A percentile compares a stretch with the other conserved stretches of the same genome.
Conservation (phyloP, 331 rosid genomes). For the Dryas integrifolia region DNA sequence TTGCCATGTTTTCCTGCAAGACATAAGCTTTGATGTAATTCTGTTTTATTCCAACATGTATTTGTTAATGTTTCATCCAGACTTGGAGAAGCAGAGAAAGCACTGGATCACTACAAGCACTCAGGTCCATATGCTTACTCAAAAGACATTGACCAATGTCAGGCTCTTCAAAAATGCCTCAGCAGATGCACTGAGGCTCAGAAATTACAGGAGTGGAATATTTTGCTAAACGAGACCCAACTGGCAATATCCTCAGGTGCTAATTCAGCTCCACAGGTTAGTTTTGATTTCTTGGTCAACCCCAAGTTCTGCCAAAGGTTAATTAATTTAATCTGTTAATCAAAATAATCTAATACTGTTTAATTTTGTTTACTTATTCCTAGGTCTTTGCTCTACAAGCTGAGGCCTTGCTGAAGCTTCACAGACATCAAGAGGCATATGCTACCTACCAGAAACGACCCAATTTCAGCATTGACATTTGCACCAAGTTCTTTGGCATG, state of each 20-base stretch:
- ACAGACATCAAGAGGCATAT: constrained; percentile 72
- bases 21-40: background rate
- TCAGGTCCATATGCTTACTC: constrained; percentile 38
- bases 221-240: constrained; percentile 59
- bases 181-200: constrained; percentile 55
- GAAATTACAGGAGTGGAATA: constrained; percentile 55
- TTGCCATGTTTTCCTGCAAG: too few species aligned
- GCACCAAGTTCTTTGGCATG: constrained; percentile 54
- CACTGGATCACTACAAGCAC: constrained; percentile 46
- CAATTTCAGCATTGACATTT: constrained; percentile 46
- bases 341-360: background rate
- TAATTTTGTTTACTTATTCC: background rate
- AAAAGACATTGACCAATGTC: constrained; percentile 43
- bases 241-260: constrained; percentile 65
- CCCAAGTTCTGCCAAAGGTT: constrained; percentile 16
- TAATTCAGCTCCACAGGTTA: constrained; percentile 75
- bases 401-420: constrained; percentile 76
- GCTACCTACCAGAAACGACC: constrained; percentile 52
- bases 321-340: constrained; percentile 6
- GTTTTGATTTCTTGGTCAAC: constrained; percentile 13
- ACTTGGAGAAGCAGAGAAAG: constrained; percentile 74
- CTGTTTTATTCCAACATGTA: background rate
- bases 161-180: constrained; percentile 54
- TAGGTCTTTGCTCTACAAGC: constrained; percentile 77
- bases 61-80: constrained; percentile 35